Conservation (phyloP, 345 rosid species). For the Brassica cretica region DNA sequence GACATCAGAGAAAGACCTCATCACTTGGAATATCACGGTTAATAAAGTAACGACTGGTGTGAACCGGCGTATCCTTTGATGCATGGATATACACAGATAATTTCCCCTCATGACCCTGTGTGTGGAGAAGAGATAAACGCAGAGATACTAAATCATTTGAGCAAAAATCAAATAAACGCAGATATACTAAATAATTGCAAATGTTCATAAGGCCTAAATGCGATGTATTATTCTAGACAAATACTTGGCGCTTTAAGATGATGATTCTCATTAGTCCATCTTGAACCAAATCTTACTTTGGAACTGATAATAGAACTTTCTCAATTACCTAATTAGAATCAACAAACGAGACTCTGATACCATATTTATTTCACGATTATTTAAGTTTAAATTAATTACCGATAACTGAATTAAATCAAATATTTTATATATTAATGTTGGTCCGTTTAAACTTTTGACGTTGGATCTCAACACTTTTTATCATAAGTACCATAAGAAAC, state of each 20-base stretch:
- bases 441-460: neutral
- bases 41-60: conserved; percentile 69
- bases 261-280: neutral
- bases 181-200: neutral
- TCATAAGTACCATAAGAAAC: conserved; percentile 5
- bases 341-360: neutral
- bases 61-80: conserved; percentile 73
- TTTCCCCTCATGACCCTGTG: conserved; percentile 81
- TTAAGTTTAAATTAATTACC: no score
- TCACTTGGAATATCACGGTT: conserved; percentile 74
- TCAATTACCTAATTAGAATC: neutral
- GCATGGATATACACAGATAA: conserved; percentile 84
- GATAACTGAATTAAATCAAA: neutral
- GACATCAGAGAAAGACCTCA: conserved; percentile 49
- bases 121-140: neutral
- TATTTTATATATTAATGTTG: neutral
- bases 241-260: neutral
- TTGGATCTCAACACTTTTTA: neutral
- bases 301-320: neutral
- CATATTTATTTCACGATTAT: neutral
- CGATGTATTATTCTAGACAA: conserved; percentile 13
- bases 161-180: no score
- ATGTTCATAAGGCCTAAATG: neutral
- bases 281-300: neutral
- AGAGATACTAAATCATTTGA: neutral